phyloP scores from a whole-genome alignment of 2,329 filamentous ascomycete genomes.

The Bipolaris oryzae region DNA sequence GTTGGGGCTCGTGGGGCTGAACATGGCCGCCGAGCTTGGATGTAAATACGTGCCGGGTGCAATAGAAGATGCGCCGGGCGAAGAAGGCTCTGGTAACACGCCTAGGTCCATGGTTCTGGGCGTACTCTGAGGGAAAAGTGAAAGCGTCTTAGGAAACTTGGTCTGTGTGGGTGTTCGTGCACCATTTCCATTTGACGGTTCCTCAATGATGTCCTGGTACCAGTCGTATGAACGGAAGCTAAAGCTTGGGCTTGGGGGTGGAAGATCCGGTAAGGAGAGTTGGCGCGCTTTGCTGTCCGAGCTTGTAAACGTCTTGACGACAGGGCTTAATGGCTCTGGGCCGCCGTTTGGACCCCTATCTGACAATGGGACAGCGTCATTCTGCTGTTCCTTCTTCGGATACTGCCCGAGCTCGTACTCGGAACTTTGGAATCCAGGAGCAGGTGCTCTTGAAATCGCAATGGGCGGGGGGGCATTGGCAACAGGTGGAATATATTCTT shows the following conservation, averaged over 20 bases:
- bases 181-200: conserved; percentile 13
- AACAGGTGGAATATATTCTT: conserved; percentile 31
- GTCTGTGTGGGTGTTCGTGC: conserved; percentile 21
- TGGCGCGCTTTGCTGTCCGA: conserved; percentile 20
- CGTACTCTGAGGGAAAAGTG: conserved; percentile 15
- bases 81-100: conserved; percentile 21
- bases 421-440: conserved; percentile 11
- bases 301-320: conserved; percentile 19
- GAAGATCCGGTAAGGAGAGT: conserved; percentile 25
- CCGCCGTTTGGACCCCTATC: conserved; percentile 11
- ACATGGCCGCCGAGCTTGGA: conserved; percentile 22
- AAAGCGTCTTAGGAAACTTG: conserved; percentile 11
- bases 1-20: conserved; percentile 25
- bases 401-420: conserved; percentile 30
- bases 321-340: conserved; percentile 6
- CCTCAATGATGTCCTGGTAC: conserved; percentile 37
- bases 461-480: conserved; percentile 11
- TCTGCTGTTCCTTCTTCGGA: conserved; percentile 12
- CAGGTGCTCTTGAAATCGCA: conserved; percentile 10
- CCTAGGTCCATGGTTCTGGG: conserved; percentile 3
- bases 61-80: conserved; percentile 19
- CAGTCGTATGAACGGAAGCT: conserved; percentile 36
- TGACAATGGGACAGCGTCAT: conserved; percentile 7
- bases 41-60: conserved; percentile 21
- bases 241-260: conserved; percentile 31